phyloP scores from a whole-genome alignment of 306 rosid genomes.

The Canavalia gladiata region DNA sequence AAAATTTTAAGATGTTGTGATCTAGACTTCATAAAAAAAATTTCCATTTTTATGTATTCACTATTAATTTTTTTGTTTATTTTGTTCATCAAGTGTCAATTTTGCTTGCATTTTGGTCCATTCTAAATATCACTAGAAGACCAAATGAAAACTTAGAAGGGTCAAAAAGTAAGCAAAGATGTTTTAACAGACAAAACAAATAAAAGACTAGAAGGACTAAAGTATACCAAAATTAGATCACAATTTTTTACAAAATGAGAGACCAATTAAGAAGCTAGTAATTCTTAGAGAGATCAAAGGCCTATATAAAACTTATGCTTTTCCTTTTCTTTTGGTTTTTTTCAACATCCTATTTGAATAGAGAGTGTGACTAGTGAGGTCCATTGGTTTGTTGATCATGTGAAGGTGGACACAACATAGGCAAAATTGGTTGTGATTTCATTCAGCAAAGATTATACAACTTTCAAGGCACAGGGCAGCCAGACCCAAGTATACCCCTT shows the following conservation, averaged over 20 bases:
- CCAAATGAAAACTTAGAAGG: neutral
- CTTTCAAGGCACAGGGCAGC: slow-evolving; percentile 73
- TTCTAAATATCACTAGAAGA: neutral
- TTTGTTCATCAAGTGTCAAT: neutral
- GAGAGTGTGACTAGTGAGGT: slow-evolving; percentile 7
- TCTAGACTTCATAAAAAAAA: neutral
- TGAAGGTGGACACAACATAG: slow-evolving; percentile 91
- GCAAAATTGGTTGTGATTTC: slow-evolving; percentile 79
- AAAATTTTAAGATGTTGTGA: neutral
- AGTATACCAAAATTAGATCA: too few species aligned
- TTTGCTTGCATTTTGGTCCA: neutral
- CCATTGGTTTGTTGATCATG: slow-evolving; percentile 37
- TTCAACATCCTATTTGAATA: slow-evolving; percentile 11
- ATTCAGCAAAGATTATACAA: slow-evolving; percentile 68
- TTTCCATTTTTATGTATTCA: neutral
- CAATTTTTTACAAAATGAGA: too few species aligned
- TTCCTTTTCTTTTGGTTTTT: neutral
- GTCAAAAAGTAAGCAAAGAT: neutral
- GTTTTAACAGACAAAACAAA: too few species aligned
- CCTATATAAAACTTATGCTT: neutral
- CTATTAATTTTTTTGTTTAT: neutral
- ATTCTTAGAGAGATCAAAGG: too few species aligned
- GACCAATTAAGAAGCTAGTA: too few species aligned
- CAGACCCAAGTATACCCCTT: slow-evolving; percentile 72
- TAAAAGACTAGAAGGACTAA: too few species aligned